phyloP scores from a whole-genome alignment of 257 asterid species.

The Nicotiana attenuata region DNA sequence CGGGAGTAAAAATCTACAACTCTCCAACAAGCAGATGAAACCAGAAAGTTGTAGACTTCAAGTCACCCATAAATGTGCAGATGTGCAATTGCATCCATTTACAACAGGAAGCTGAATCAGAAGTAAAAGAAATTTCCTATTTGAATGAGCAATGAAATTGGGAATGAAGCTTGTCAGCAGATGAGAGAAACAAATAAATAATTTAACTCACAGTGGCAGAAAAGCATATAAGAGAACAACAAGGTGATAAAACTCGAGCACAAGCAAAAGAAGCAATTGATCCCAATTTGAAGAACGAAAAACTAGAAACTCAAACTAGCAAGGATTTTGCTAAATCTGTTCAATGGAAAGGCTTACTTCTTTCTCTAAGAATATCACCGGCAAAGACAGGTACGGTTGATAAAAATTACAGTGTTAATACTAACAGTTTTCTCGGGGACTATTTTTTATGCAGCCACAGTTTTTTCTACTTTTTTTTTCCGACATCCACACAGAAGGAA shows the following conservation, averaged over 20 bases:
- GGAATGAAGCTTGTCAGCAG: neutral
- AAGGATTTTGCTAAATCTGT: neutral
- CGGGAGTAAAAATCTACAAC: neutral
- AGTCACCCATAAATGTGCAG: neutral
- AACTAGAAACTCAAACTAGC: neutral
- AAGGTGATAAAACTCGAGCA: neutral
- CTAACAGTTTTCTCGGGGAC: neutral
- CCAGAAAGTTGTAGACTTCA: conserved; percentile 1
- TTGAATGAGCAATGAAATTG: neutral
- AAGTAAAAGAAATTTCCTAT: neutral
- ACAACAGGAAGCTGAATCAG: neutral
- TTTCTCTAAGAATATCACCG: neutral
- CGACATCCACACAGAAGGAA: neutral
- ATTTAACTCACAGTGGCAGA: neutral
- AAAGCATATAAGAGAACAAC: neutral
- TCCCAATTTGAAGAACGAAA: neutral
- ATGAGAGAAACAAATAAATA: neutral
- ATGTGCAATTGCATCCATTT: neutral
- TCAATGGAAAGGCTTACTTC: neutral
- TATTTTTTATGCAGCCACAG: neutral
- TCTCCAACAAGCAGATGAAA: neutral
- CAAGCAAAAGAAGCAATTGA: neutral
- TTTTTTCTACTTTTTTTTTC: neutral
- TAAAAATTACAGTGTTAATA: neutral
- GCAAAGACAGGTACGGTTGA: neutral